Percentiles rank a stretch among this genome's conserved stretches.
These are phyloP conservation scores for Porcisia deanei DNA, from an alignment of 208 protist species.

Conservation along the genomic window DNA sequence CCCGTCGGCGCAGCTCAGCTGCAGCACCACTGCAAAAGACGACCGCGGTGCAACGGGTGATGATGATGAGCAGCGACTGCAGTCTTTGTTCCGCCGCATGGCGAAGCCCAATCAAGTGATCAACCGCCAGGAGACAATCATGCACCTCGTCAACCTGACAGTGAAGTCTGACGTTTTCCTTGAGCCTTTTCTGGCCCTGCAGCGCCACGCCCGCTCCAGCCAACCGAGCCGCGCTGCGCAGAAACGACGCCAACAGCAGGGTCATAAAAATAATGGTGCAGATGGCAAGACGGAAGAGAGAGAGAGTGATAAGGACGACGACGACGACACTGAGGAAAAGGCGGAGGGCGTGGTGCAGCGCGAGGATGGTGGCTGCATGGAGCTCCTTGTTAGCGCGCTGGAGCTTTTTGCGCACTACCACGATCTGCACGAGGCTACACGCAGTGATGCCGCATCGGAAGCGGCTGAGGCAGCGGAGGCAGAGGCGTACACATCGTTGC, in stretches of 20 bases:
- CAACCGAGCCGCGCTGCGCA: constrained; percentile 14
- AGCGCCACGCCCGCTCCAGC: constrained; percentile 43
- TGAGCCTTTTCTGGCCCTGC: constrained; percentile 80
- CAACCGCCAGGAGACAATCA: constrained; percentile 84
- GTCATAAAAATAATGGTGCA: neutral
- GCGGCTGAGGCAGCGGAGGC: constrained; percentile 34
- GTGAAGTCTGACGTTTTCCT: constrained; percentile 88
- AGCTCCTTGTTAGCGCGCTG: constrained; percentile 68
- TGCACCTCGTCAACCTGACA: constrained; percentile 77
- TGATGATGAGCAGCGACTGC: constrained; percentile 36
- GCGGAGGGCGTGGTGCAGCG: constrained; percentile 26
- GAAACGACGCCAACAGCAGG: constrained; percentile 12
- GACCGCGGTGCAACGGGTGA: constrained; percentile 11
- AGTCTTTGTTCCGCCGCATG: constrained; percentile 70
- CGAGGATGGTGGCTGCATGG: constrained; percentile 67
- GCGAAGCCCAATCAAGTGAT: constrained; percentile 90
- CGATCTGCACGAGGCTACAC: constrained; percentile 57
- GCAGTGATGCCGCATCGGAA: constrained; percentile 2
- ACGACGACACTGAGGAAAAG: constrained; percentile 26
- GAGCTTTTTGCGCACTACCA: constrained; percentile 85
- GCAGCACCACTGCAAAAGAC: neutral
- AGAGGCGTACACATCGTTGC: constrained; percentile 79
- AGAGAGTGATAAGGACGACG: constrained; percentile 17
- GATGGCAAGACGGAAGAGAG: constrained; percentile 14
- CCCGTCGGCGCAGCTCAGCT: constrained; percentile 54